Conservation (phyloP, 306 rosid genomes). For the Citrullus amarus region DNA sequence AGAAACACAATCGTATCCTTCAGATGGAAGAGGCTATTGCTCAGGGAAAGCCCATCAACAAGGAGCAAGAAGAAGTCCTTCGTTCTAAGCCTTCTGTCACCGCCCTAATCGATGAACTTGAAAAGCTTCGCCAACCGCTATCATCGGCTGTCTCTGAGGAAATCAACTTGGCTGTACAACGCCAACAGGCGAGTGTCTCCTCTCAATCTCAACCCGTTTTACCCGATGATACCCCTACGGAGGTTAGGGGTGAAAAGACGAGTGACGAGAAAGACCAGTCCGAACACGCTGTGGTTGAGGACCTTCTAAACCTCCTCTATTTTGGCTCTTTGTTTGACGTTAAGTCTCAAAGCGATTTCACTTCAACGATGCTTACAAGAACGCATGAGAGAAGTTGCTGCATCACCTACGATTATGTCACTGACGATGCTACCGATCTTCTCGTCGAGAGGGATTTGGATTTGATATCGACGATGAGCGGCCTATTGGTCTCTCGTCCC, state of each 20-base stretch:
- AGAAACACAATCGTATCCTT: slow-evolving; percentile 58
- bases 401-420: slow-evolving; percentile 86
- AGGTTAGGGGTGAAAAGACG: background rate
- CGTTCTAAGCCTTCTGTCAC: slow-evolving; percentile 57
- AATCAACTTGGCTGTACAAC: slow-evolving; percentile 28
- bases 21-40: slow-evolving; percentile 67
- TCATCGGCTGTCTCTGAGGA: slow-evolving; percentile 61
- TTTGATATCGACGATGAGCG: slow-evolving; percentile 47
- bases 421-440: slow-evolving; percentile 93
- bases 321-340: slow-evolving; percentile 88
- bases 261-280: slow-evolving; percentile 5
- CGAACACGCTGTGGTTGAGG: slow-evolving; percentile 34
- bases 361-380: slow-evolving; percentile 71
- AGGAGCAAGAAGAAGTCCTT: slow-evolving; percentile 75
- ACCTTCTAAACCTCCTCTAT: slow-evolving; percentile 69
- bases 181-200: slow-evolving; percentile 19
- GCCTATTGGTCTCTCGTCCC: slow-evolving; percentile 65
- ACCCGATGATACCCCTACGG: slow-evolving; percentile 5
- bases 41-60: slow-evolving; percentile 64
- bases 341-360: slow-evolving; percentile 72
- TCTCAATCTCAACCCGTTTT: slow-evolving; percentile 6
- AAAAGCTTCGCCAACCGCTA: slow-evolving; percentile 86
- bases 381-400: slow-evolving; percentile 90
- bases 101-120: slow-evolving; percentile 68
- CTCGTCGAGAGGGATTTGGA: slow-evolving; percentile 83